Base-by-base conservation (phyloP, 768 basidiomycete genomes). In the Zangia roseola region DNA sequence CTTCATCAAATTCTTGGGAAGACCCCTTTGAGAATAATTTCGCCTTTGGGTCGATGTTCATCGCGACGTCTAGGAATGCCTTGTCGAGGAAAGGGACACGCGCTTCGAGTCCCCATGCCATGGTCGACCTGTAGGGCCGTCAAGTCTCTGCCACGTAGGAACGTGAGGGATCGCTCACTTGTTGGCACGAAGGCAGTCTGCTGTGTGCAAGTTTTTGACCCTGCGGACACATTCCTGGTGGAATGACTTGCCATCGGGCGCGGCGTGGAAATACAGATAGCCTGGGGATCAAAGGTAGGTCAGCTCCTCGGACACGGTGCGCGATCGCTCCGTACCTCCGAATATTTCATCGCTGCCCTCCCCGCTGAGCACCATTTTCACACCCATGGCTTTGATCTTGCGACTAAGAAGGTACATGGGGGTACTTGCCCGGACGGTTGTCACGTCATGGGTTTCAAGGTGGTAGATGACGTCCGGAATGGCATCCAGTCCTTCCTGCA, bases 341-440 rank as follows among this genome's bases (percentile, higher is more conserved):
- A 97, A 82, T 53, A 98, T 93, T 71, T 99, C 97, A 60, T 99
- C 97, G 54, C 90, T 92, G 33, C 97, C 97, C 71, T 99, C 97
- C 16, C 97, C 97, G 55, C 88, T 91, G 30, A 98, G 78, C 14
- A 99, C 97, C 97, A 99, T 99, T 75, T 99, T 99, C 45, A 99
- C 97, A 49, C 97, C 97, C 91, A 93, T 97, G 5, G 97, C 95
- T 74, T 98, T 99, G 75, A 99, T 94, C 74, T 99, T 98, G 41
- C 97, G 81, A 65, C 89, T 92, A 51, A 99, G 82, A 24, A 99
- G 84, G 71, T 98, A 98, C 97, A 99, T 99, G 3, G 97, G 97
- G 5, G 94, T 97, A 60, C 89, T 92, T 9, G 97, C 97, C 40
- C 97, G 87, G 41, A 97, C 91, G 33, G 97, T 99, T 24, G 97